Percentiles rank a stretch among this genome's conserved stretches.
phyloP scores from a whole-genome alignment of 768 basidiomycete genomes.

The Tulasnella sp. region DNA sequence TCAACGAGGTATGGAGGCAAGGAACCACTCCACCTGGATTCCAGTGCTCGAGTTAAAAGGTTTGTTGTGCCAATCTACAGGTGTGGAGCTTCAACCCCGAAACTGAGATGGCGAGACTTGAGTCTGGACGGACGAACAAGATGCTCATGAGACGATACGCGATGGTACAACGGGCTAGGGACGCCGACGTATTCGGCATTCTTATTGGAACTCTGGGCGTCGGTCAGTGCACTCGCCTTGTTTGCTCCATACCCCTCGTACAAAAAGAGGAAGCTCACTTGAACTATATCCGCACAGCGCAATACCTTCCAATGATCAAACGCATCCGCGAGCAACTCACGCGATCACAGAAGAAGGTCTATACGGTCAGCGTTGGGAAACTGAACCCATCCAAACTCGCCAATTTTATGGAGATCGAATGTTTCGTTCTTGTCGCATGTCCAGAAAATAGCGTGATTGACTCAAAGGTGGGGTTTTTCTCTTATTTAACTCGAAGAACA shows the following conservation, averaged over 20 bases:
- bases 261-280: not conserved
- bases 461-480: constrained; percentile 39
- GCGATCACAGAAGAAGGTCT: constrained; percentile 71
- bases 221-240: constrained; percentile 35
- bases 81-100: constrained; percentile 68
- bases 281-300: constrained; percentile 36
- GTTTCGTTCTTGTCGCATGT: constrained; percentile 90
- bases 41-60: not conserved
- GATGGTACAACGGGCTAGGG: constrained; percentile 73
- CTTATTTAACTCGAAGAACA: not conserved
- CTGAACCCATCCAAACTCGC: constrained; percentile 89
- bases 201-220: constrained; percentile 91
- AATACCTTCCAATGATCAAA: constrained; percentile 75
- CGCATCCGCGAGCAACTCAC: constrained; percentile 65
- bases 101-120: constrained; percentile 37
- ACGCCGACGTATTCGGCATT: constrained; percentile 91
- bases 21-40: not conserved
- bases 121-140: constrained; percentile 63
- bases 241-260: too few species aligned
- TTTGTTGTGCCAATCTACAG: constrained; percentile 33
- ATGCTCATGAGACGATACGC: constrained; percentile 87
- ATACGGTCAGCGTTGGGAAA: constrained; percentile 92
- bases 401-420: constrained; percentile 94
- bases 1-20: constrained; percentile 40
- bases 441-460: constrained; percentile 66